A percentile compares a stretch with the other conserved stretches of the same genome.
These are phyloP conservation scores for Protea cynaroides DNA, from an alignment of 164 flowering plant genomes.

Conservation along the genomic window DNA sequence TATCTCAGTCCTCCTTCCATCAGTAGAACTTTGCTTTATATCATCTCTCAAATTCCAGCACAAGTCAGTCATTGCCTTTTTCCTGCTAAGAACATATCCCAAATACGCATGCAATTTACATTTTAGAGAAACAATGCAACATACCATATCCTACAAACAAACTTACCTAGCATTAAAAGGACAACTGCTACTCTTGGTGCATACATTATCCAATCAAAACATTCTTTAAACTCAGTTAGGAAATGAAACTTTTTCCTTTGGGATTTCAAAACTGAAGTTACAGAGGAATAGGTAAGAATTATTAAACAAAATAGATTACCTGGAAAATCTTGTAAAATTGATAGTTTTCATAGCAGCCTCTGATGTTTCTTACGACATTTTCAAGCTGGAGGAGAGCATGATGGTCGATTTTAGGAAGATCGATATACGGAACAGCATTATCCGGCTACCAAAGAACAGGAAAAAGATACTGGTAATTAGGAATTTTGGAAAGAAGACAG, in stretches of 20 bases:
- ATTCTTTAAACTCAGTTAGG: too few relatives aligned
- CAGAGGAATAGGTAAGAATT: background rate
- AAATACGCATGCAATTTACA: too few relatives aligned
- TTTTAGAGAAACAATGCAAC: too few relatives aligned
- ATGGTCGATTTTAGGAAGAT: slow-evolving; percentile 77
- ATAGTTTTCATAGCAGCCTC: slow-evolving; percentile 71
- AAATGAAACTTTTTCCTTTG: too few relatives aligned
- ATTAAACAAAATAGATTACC: slow-evolving; percentile 32
- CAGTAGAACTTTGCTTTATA: too few relatives aligned
- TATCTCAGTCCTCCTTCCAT: too few relatives aligned
- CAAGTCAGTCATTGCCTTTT: too few relatives aligned
- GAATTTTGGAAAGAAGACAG: background rate
- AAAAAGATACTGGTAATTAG: background rate
- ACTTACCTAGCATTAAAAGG: too few relatives aligned
- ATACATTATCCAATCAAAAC: background rate
- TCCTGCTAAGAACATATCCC: too few relatives aligned
- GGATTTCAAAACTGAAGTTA: background rate
- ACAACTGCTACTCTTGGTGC: too few relatives aligned
- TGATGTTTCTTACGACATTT: slow-evolving; percentile 67
- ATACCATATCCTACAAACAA: background rate
- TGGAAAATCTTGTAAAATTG: slow-evolving; percentile 94
- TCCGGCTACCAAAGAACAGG: slow-evolving; percentile 44
- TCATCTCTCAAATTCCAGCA: too few relatives aligned
- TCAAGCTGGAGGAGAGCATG: slow-evolving; percentile 89
- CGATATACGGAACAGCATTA: slow-evolving; percentile 47